Evolutionary conservation across 805 yeast species (phyloP).

Genomic region (Kockiozyma suomiensis): DNA sequence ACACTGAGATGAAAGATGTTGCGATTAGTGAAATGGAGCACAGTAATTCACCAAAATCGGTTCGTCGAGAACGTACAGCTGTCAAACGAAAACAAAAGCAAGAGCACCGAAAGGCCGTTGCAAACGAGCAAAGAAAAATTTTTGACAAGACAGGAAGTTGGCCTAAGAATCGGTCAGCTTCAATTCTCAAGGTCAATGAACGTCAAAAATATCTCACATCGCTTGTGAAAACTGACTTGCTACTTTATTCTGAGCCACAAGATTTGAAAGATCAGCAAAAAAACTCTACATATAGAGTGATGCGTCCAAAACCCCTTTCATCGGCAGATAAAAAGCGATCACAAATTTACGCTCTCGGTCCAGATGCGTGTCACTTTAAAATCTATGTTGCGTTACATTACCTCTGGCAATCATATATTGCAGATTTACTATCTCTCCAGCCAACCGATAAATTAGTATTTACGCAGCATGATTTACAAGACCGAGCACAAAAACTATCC

Average conservation of each 20-base stretch:
- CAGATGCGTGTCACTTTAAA: constrained; percentile 8
- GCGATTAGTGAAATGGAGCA: too few species aligned
- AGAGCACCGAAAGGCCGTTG: neutral
- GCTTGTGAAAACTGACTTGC: neutral
- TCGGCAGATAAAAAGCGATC: constrained; percentile 19
- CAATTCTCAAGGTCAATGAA: too few species aligned
- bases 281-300: neutral
- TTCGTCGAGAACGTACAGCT: neutral
- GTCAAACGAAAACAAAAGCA: neutral
- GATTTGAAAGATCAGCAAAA: neutral
- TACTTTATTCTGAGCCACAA: neutral
- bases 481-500: constrained; percentile 18
- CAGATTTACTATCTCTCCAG: constrained; percentile 13
- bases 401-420: constrained; percentile 28
- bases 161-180: too few species aligned
- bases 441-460: neutral
- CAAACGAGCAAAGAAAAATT: too few species aligned
- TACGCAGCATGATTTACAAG: constrained; percentile 8
- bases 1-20: neutral
- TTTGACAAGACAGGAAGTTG: too few species aligned
- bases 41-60: neutral
- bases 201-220: neutral
- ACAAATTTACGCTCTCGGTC: constrained; percentile 9
- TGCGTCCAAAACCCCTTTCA: constrained; percentile 29
- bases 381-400: constrained; percentile 15